These are phyloP conservation scores for Ceratocystis ficicola DNA, from an alignment of 2,329 filamentous ascomycete species.

Conservation along the genomic window DNA sequence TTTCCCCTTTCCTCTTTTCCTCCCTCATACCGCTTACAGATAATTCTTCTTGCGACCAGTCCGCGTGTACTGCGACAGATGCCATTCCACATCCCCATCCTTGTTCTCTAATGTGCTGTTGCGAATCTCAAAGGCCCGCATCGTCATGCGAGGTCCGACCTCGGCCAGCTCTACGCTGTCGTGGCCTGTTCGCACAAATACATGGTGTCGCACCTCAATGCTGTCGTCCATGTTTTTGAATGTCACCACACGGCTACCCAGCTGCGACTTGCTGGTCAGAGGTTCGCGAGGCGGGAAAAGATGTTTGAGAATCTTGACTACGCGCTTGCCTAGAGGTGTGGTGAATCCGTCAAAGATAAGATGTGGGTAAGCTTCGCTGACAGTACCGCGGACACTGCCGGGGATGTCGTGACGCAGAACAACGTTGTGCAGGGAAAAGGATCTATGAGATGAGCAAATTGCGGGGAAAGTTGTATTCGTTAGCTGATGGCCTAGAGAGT, in stretches of 20 bases:
- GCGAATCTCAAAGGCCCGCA: slow-evolving; percentile 87
- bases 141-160: slow-evolving; percentile 92
- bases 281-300: slow-evolving; percentile 82
- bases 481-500: not conserved
- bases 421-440: slow-evolving; percentile 85
- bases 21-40: slow-evolving; percentile 41
- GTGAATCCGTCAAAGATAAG: slow-evolving; percentile 92
- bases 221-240: slow-evolving; percentile 91
- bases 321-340: slow-evolving; percentile 63
- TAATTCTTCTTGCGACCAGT: slow-evolving; percentile 95
- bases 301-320: slow-evolving; percentile 86
- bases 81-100: slow-evolving; percentile 93
- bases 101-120: slow-evolving; percentile 87
- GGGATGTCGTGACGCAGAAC: slow-evolving; percentile 88
- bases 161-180: slow-evolving; percentile 80
- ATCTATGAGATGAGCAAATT: slow-evolving; percentile 38
- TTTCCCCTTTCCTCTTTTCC: not conserved
- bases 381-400: slow-evolving; percentile 71
- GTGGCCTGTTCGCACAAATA: slow-evolving; percentile 87
- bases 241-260: slow-evolving; percentile 79
- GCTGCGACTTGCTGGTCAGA: slow-evolving; percentile 56
- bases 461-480: not conserved
- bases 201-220: slow-evolving; percentile 70
- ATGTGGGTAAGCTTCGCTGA: slow-evolving; percentile 86
- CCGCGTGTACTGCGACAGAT: slow-evolving; percentile 86